A percentile compares a stretch with the other conserved stretches of the same genome.
These are phyloP conservation scores for Barnettozyma populi DNA, from an alignment of 805 yeast species.

Conservation along the genomic window DNA sequence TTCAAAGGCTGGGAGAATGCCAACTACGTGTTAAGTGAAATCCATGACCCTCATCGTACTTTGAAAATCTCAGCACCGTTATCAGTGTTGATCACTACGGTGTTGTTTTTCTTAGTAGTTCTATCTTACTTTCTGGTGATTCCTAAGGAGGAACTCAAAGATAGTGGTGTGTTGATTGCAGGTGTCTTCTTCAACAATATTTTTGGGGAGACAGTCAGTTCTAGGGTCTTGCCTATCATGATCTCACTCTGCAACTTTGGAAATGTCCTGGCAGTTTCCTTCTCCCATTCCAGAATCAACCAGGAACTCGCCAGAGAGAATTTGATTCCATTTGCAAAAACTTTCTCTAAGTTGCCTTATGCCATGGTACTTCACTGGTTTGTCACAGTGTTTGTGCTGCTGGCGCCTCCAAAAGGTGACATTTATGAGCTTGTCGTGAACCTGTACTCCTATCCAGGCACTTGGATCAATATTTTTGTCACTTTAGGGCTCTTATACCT, in stretches of 20 bases:
- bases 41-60: conserved; percentile 50
- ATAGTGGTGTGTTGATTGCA: conserved; percentile 59
- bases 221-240: conserved; percentile 45
- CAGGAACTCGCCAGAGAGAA: conserved; percentile 50
- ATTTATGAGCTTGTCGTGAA: conserved; percentile 61
- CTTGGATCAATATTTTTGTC: conserved; percentile 50
- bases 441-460: conserved; percentile 57
- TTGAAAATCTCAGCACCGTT: conserved; percentile 56
- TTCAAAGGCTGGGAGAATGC: conserved; percentile 72
- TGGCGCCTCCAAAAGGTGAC: conserved; percentile 56
- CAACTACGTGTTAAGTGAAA: conserved; percentile 55
- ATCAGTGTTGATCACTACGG: conserved; percentile 47
- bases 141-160: conserved; percentile 39
- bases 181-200: conserved; percentile 54
- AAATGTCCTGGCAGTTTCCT: conserved; percentile 58
- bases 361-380: conserved; percentile 51
- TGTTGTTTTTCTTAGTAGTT: conserved; percentile 51
- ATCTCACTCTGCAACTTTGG: conserved; percentile 62
- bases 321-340: conserved; percentile 43
- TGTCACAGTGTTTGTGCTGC: conserved; percentile 46
- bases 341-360: conserved; percentile 39
- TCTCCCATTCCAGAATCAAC: conserved; percentile 54
- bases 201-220: conserved; percentile 50
- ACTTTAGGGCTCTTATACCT: conserved; percentile 49
- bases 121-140: conserved; percentile 45